phyloP scores from a whole-genome alignment of 805 yeast species.

The Priceomyces carsonii region DNA sequence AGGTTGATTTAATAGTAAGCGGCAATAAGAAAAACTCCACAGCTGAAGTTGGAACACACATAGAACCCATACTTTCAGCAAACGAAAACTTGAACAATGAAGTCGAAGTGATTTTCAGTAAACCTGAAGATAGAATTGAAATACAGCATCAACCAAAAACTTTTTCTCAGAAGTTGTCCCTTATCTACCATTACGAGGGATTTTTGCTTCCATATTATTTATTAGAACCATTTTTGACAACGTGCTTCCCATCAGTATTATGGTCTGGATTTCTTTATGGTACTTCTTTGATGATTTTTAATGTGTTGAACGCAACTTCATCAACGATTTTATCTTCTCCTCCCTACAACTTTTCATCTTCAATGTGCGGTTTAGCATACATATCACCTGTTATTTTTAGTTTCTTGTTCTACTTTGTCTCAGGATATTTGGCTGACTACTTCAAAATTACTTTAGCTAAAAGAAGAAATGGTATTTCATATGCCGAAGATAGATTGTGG shows the following conservation, averaged over 20 bases:
- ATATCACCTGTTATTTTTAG: slow-evolving; percentile 28
- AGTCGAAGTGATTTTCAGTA: slow-evolving; percentile 1
- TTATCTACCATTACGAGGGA: slow-evolving; percentile 14
- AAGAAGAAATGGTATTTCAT: slow-evolving; percentile 28
- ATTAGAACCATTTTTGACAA: slow-evolving; percentile 16
- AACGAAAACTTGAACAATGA: slow-evolving; percentile 1
- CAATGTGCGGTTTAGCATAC: slow-evolving; percentile 20
- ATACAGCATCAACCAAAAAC: slow-evolving; percentile 10
- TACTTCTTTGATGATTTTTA: slow-evolving; percentile 48
- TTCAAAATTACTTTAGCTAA: slow-evolving; percentile 7
- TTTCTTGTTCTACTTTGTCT: slow-evolving; percentile 29
- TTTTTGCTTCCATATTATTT: slow-evolving; percentile 52
- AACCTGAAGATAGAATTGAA: not conserved
- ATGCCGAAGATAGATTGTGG: slow-evolving; percentile 62
- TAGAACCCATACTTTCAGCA: not conserved
- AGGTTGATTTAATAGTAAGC: not conserved
- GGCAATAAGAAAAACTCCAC: not conserved
- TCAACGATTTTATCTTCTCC: slow-evolving; percentile 41
- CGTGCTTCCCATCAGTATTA: slow-evolving; percentile 44
- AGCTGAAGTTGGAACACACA: slow-evolving; percentile 1
- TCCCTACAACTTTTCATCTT: slow-evolving; percentile 58
- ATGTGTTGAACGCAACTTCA: slow-evolving; percentile 49
- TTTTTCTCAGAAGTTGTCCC: slow-evolving; percentile 7
- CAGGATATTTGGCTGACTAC: slow-evolving; percentile 7
- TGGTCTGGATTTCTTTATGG: slow-evolving; percentile 62